Base-by-base conservation (phyloP, 2,329 filamentous ascomycete genomes). In the Ophiostoma montium region DNA sequence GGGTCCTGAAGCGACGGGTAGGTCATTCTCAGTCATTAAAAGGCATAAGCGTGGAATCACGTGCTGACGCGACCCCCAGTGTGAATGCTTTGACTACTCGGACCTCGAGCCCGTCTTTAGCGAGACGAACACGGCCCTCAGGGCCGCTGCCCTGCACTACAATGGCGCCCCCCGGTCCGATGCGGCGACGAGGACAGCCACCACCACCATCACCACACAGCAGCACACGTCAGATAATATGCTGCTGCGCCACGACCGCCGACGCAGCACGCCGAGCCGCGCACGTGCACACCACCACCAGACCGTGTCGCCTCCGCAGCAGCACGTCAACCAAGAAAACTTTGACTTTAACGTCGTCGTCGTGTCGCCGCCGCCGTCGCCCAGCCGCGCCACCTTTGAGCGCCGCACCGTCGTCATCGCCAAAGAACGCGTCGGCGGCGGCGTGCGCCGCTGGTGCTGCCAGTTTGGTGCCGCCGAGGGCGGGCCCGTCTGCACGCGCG, bases 41-140 rank as follows among this genome's bases (percentile, higher is more conserved):
- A 13, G 18, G 19, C 23, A 27, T n/a, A n/a, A 15, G 7, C 21
- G n/a, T n/a, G n/a, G n/a, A 27, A 4, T 27, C 23, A 27, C 23
- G 23, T 8, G 23, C 23, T 27, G 23, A 27, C 23, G 23, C 5
- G n/a, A 4, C 5, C 8, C 5, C 12, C n/a, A 56, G 53, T 56
- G 54, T 16, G 43, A 46, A 2, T 56, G 54, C 32, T 56, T 54
- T 18, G 54, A 56, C 16, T 55, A 54, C 15, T 47, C 50, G 5
- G 30, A 49, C 8, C 36, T 56, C 12, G 54, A 56, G 18, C 5
- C 18, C 1, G 39, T 5, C 1, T 56, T 49, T n/a, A n/a, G n/a
- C 35, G 50, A 51, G 31, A 48, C 48, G 11, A 11, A 53, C 35
- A 16, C 35, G 19, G 33, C 31, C 2, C 47, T 56, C 7, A 47